A percentile compares a stretch with the other conserved stretches of the same genome.
Evolutionary conservation across 2,329 filamentous ascomycete genomes (phyloP).

Genomic region (Alternaria consortialis): DNA sequence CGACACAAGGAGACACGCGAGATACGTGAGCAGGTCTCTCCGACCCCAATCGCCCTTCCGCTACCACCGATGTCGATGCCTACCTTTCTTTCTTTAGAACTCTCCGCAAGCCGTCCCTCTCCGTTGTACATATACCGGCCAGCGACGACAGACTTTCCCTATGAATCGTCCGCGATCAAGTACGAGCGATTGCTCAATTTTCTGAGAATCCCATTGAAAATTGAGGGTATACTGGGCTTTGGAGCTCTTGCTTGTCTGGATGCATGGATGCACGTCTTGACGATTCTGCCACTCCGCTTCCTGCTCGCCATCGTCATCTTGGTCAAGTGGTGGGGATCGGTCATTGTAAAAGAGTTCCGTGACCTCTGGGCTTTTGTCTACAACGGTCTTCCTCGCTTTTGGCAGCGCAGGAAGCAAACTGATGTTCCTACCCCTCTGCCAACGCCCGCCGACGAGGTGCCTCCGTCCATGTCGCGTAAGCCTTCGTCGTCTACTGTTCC

Average conservation of each 20-base stretch:
- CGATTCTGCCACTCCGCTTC: slow-evolving; percentile 90
- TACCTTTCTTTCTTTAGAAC: slow-evolving; percentile 71
- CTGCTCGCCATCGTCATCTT: slow-evolving; percentile 80
- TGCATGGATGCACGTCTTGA: slow-evolving; percentile 96
- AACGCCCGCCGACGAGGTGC: slow-evolving; percentile 42
- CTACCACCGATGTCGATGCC: slow-evolving; percentile 70
- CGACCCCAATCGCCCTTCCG: slow-evolving; percentile 60
- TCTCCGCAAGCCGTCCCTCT: slow-evolving; percentile 68
- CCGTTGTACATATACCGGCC: slow-evolving; percentile 70
- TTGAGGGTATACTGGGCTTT: slow-evolving; percentile 87
- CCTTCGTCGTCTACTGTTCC: slow-evolving; percentile 33
- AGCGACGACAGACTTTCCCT: slow-evolving; percentile 69
- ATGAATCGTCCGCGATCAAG: slow-evolving; percentile 92
- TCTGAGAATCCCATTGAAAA: slow-evolving; percentile 77
- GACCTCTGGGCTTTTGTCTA: slow-evolving; percentile 82
- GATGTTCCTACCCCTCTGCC: slow-evolving; percentile 38
- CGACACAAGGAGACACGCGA: slow-evolving; percentile 34
- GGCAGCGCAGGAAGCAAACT: slow-evolving; percentile 66
- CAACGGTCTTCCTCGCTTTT: slow-evolving; percentile 79
- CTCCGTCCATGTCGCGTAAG: slow-evolving; percentile 36
- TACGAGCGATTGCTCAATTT: slow-evolving; percentile 93
- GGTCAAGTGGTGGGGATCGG: slow-evolving; percentile 77
- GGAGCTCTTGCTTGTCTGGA: slow-evolving; percentile 91
- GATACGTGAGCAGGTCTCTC: slow-evolving; percentile 47
- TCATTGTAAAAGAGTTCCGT: slow-evolving; percentile 73